phyloP scores from a whole-genome alignment of 768 basidiomycete species.

The Lentinula boryana region DNA sequence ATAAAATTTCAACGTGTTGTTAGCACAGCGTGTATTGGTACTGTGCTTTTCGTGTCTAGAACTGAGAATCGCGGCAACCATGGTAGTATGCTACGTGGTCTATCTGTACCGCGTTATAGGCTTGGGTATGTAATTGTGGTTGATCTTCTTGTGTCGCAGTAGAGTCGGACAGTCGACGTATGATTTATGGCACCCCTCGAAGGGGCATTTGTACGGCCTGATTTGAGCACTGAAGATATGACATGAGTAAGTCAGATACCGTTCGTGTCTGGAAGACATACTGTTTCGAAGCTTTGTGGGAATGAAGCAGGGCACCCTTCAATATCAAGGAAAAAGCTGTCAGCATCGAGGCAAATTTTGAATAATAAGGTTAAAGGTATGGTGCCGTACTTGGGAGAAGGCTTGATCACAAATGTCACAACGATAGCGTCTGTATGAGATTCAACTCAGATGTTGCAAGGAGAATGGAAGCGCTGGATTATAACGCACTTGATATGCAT shows the following conservation, averaged over 20 bases:
- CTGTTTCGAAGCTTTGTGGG: constrained; percentile 4
- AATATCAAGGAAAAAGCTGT: background rate
- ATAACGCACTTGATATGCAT: constrained; percentile 3
- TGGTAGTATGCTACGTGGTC: background rate
- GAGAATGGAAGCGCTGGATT: background rate
- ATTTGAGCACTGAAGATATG: background rate
- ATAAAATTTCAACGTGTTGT: background rate
- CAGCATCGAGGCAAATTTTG: background rate
- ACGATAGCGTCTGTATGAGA: background rate
- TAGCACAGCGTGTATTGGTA: background rate
- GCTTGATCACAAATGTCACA: constrained; percentile 5
- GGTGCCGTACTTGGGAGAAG: background rate
- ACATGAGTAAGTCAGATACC: background rate
- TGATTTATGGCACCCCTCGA: constrained; percentile 2
- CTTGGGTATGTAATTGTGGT: constrained; percentile 4
- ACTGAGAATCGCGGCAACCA: background rate
- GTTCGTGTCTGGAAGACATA: background rate
- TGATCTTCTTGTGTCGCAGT: constrained; percentile 2
- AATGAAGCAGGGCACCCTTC: constrained; percentile 3
- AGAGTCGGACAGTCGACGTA: constrained; percentile 3
- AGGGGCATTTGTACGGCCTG: constrained; percentile 2
- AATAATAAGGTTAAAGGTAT: background rate
- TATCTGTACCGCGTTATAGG: constrained; percentile 4
- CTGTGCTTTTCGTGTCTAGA: background rate
- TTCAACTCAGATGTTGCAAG: background rate